phyloP scores from a whole-genome alignment of 495 filamentous ascomycete species.

The Chaetomium cochliodes region DNA sequence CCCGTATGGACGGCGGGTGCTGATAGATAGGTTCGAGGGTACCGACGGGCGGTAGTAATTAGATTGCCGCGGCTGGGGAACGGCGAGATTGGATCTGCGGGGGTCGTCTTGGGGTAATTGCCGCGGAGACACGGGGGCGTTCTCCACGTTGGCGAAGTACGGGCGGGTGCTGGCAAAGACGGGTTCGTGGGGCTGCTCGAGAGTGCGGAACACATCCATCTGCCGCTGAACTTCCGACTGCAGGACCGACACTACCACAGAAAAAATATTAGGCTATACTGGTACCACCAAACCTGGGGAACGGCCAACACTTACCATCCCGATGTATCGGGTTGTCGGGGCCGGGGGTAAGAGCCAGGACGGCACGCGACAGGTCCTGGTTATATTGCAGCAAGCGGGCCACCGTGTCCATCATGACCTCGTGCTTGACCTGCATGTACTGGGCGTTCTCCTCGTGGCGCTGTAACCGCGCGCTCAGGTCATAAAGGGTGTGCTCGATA shows the following conservation, averaged over 20 bases:
- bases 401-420: constrained; percentile 78
- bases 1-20: constrained; percentile 73
- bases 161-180: constrained; percentile 72
- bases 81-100: constrained; percentile 60
- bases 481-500: constrained; percentile 80
- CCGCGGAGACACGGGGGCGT: constrained; percentile 85
- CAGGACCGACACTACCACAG: constrained; percentile 64
- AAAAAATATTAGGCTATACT: constrained; percentile 36
- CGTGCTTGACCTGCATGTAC: constrained; percentile 74
- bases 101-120: constrained; percentile 84
- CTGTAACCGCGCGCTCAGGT: constrained; percentile 70
- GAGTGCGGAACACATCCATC: constrained; percentile 62
- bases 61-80: constrained; percentile 47
- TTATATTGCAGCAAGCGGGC: constrained; percentile 64
- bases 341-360: constrained; percentile 68
- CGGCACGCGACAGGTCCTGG: constrained; percentile 70
- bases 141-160: constrained; percentile 74
- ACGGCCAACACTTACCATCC: constrained; percentile 53
- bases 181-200: constrained; percentile 74
- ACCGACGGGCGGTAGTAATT: constrained; percentile 71
- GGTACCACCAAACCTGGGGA: constrained; percentile 18
- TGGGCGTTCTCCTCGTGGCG: constrained; percentile 82
- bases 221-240: constrained; percentile 85
- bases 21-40: constrained; percentile 72
- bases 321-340: constrained; percentile 60